Percentiles rank a stretch among this genome's conserved stretches.
phyloP scores from a whole-genome alignment of 371 early-diverging fungal species.

The Thermomucor indicae-seudaticae region DNA sequence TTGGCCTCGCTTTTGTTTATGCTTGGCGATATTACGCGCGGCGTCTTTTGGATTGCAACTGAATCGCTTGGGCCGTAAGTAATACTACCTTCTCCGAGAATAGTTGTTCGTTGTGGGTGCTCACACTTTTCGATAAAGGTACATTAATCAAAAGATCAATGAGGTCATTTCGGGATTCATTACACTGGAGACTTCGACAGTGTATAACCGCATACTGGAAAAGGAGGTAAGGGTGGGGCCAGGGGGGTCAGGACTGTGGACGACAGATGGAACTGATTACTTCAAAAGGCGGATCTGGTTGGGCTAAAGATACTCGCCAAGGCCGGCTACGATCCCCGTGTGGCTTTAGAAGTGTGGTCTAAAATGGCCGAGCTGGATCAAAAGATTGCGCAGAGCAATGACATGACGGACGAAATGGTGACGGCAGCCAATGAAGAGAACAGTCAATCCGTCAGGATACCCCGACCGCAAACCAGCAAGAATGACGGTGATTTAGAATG shows the following conservation, averaged over 20 bases:
- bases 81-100: background rate
- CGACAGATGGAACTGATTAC: background rate
- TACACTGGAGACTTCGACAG: conserved; percentile 27
- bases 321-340: conserved; percentile 52
- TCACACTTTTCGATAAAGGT: conserved; percentile 9
- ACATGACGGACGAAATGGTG: background rate
- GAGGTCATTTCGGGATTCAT: conserved; percentile 31
- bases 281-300: conserved; percentile 46
- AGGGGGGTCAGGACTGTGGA: background rate
- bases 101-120: background rate
- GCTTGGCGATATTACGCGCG: conserved; percentile 43
- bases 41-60: conserved; percentile 44
- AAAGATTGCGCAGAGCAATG: conserved; percentile 2
- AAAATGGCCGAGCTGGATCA: conserved; percentile 15
- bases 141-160: conserved; percentile 43
- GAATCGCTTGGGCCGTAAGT: conserved; percentile 44
- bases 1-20: conserved; percentile 41
- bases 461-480: conserved; percentile 6
- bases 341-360: conserved; percentile 39
- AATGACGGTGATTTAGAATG: conserved; percentile 14
- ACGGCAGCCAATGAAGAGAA: conserved; percentile 4
- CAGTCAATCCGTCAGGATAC: no score
- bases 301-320: conserved; percentile 53
- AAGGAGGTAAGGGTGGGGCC: conserved; percentile 22
- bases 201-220: conserved; percentile 39